Percentiles rank a stretch among this genome's conserved stretches.
These are phyloP conservation scores for Ceratobasidium sp. DNA, from an alignment of 1,284 basidiomycete species.

Conservation along the genomic window DNA sequence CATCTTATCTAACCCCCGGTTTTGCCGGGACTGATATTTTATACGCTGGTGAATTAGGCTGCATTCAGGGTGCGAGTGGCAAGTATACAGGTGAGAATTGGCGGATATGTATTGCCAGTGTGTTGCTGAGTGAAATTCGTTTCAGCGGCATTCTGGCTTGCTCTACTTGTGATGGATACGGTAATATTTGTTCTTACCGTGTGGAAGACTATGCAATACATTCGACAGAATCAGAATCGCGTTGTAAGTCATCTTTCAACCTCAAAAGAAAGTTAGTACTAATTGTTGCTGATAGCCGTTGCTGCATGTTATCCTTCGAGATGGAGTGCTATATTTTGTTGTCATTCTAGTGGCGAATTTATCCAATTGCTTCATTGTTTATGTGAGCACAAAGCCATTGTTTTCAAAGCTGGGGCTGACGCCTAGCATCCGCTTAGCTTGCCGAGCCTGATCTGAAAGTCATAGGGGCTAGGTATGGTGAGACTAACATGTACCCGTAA, in stretches of 20 bases:
- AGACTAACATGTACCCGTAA: background rate
- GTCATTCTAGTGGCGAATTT: constrained; percentile 13
- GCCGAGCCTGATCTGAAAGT: constrained; percentile 11
- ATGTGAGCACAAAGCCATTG: background rate
- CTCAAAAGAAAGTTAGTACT: background rate
- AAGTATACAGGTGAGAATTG: constrained; percentile 21
- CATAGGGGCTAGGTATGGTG: constrained; percentile 5
- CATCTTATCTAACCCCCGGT: background rate
- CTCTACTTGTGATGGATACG: constrained; percentile 14
- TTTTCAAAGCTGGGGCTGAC: background rate
- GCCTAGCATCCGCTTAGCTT: background rate
- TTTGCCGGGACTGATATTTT: background rate
- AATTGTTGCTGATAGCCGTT: background rate
- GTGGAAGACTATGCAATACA: background rate
- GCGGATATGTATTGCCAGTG: background rate
- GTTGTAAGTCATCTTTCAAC: constrained; percentile 7
- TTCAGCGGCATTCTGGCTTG: constrained; percentile 29
- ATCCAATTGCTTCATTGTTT: constrained; percentile 14
- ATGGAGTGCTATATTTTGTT: constrained; percentile 24
- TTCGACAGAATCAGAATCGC: background rate
- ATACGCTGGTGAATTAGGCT: background rate
- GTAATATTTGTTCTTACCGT: constrained; percentile 1
- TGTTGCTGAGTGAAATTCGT: background rate
- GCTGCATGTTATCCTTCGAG: constrained; percentile 9
- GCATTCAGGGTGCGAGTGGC: constrained; percentile 2